Evolutionary conservation across 1,284 basidiomycete genomes (phyloP).

Genomic region (Meripilus lineatus): DNA sequence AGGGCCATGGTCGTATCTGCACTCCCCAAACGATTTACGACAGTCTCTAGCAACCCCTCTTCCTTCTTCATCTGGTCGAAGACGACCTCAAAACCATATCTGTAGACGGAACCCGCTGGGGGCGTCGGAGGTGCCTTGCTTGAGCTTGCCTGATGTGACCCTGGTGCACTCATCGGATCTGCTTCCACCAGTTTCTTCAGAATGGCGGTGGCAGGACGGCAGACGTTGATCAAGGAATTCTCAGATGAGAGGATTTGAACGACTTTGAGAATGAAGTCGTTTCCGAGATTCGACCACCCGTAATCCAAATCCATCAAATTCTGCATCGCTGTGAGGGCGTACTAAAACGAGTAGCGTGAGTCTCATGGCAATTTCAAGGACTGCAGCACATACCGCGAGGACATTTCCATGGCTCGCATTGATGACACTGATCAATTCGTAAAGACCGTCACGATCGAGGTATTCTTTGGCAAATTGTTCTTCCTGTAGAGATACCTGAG

Average conservation of each 20-base stretch:
- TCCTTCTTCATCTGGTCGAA: conserved; percentile 77
- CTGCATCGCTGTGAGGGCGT: conserved; percentile 81
- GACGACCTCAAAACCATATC: conserved; percentile 81
- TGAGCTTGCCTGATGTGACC: conserved; percentile 52
- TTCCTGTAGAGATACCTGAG: conserved; percentile 49
- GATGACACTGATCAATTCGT: conserved; percentile 73
- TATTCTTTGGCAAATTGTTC: conserved; percentile 87
- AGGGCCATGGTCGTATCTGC: conserved; percentile 83
- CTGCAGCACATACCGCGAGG: conserved; percentile 54
- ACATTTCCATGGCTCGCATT: conserved; percentile 74
- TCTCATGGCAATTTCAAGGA: conserved; percentile 3
- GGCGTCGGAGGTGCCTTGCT: conserved; percentile 47
- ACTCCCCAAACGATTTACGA: conserved; percentile 75
- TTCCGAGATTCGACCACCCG: conserved; percentile 73
- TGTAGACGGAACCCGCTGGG: conserved; percentile 65
- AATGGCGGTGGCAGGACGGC: conserved; percentile 94
- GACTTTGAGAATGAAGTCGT: conserved; percentile 71
- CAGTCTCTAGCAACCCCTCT: conserved; percentile 62
- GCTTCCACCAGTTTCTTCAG: conserved; percentile 85
- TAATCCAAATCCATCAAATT: conserved; percentile 82
- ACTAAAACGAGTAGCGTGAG: conserved; percentile 38
- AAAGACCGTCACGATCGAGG: conserved; percentile 71
- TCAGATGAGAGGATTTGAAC: conserved; percentile 79
- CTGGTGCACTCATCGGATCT: conserved; percentile 62
- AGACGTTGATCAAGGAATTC: conserved; percentile 85